A percentile compares a stretch with the other conserved stretches of the same genome.
Conservation (phyloP, 139 green algal species). For the Chlorella vulgaris region DNA sequence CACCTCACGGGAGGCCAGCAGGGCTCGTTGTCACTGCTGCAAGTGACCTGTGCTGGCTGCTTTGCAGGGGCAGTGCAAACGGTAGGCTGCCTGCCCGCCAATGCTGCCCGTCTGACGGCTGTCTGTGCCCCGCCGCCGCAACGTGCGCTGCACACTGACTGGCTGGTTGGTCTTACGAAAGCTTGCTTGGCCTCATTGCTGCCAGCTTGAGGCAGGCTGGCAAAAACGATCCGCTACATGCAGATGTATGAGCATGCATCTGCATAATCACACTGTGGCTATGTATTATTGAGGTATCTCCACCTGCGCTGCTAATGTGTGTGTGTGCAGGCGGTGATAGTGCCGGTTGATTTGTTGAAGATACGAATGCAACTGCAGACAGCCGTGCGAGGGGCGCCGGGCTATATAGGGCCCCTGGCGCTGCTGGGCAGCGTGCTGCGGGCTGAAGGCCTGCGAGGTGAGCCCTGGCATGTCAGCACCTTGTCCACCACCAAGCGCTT, state of each 20-base stretch:
- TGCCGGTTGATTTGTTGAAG: slow-evolving; percentile 76
- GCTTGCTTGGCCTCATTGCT: background rate
- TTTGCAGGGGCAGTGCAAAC: slow-evolving; percentile 48
- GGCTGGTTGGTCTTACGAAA: too few relatives aligned
- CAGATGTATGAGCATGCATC: too few relatives aligned
- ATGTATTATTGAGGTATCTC: too few relatives aligned
- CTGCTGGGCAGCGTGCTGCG: slow-evolving; percentile 54
- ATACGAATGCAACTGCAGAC: slow-evolving; percentile 76
- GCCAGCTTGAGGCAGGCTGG: too few relatives aligned
- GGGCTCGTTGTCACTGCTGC: background rate
- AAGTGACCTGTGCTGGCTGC: slow-evolving; percentile 41
- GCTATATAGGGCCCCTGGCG: slow-evolving; percentile 57
- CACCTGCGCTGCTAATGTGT: too few relatives aligned
- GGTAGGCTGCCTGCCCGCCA: background rate
- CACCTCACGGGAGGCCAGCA: background rate
- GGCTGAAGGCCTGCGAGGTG: slow-evolving; percentile 57
- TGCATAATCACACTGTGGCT: too few relatives aligned
- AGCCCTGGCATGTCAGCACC: background rate
- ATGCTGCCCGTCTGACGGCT: background rate
- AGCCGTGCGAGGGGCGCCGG: slow-evolving; percentile 39
- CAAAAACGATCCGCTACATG: too few relatives aligned
- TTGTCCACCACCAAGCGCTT: background rate
- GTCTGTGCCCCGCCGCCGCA: too few relatives aligned
- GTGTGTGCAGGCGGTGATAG: slow-evolving; percentile 34
- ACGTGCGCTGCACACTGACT: too few relatives aligned